These are phyloP conservation scores for Lentinula sp. DNA, from an alignment of 768 basidiomycete species.

Conservation along the genomic window DNA sequence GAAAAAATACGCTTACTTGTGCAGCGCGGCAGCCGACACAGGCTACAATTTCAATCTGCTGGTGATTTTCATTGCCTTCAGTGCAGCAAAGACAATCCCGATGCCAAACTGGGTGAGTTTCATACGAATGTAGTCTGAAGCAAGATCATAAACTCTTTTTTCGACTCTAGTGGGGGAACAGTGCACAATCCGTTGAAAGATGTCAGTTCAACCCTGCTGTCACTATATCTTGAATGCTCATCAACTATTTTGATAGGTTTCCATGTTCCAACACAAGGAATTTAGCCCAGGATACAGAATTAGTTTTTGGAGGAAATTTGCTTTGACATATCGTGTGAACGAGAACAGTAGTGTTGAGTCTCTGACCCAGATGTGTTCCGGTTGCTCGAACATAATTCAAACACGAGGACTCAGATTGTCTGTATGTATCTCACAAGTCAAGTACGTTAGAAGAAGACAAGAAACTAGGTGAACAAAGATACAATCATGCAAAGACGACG, in stretches of 20 bases:
- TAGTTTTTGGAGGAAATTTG: too few relatives aligned
- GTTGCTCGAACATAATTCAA: too few relatives aligned
- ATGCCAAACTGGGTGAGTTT: constrained; percentile 16
- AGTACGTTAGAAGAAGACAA: too few relatives aligned
- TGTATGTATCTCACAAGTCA: too few relatives aligned
- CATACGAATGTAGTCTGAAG: too few relatives aligned
- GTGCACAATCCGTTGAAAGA: constrained; percentile 17
- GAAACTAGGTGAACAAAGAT: too few relatives aligned
- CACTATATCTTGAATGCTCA: background rate
- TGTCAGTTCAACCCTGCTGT: constrained; percentile 4
- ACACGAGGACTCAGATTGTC: too few relatives aligned
- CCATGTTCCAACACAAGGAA: background rate
- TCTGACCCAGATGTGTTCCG: too few relatives aligned
- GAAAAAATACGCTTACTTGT: constrained; percentile 19
- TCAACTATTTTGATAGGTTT: background rate
- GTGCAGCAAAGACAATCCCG: constrained; percentile 15
- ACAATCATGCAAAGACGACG: too few relatives aligned
- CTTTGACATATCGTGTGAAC: too few relatives aligned
- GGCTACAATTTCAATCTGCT: constrained; percentile 21
- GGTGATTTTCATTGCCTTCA: constrained; percentile 18
- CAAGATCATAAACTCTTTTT: background rate
- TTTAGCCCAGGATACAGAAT: background rate
- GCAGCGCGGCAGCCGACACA: constrained; percentile 18
- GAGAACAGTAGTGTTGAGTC: too few relatives aligned
- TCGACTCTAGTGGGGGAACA: constrained; percentile 17